Base-by-base conservation (phyloP, 2,329 filamentous ascomycete genomes). In the Talaromyces sp. region DNA sequence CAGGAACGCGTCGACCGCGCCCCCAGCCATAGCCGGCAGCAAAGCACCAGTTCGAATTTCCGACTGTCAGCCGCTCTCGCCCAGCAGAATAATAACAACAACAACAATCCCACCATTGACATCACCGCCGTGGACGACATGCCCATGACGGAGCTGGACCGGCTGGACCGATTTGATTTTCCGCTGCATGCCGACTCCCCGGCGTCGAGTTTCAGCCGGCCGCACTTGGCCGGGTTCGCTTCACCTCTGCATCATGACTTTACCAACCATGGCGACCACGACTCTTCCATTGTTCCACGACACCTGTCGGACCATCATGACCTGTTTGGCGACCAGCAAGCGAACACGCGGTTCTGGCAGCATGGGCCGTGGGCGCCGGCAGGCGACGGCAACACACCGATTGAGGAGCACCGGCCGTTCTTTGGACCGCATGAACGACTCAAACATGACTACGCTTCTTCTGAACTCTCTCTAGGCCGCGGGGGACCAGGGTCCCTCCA, bases 321-420 rank as follows among this genome's bases (percentile, higher is more conserved):
- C 66, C 69, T 80, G 26, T 78, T 79, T 64, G 71, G 75, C 26
- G 74, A 77, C 64, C 73, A 79, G 63, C 76, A 77, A 66, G 73
- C 77, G 62, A 75, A 77, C 65, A 73, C 76, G 49, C 72, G 78
- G 51, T 73, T 78, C 70, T 76, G 76, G 76, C 73, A 77, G 60
- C 70, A 77, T 63, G 74, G 74, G 13, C 76, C 75, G 0, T 78
- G 76, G 76, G 69, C 68, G 21, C 59, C 59, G 17, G 74, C 73
- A 24, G 74, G 75, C 17, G 75, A 78, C 65, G 75, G 74, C 19
- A 77, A 73, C 52, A 76, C 75, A 17, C 75, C 75, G 21, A 76
- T 76, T 62, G 74, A 76, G 56, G 75, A 76, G 65, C 71, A 70
- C 55, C 73, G 75, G 55, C 75, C 75, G 21, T 77, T 78, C 64